Evolutionary conservation across 768 basidiomycete species (phyloP).

Genomic region (Hygrocybe coccinea): DNA sequence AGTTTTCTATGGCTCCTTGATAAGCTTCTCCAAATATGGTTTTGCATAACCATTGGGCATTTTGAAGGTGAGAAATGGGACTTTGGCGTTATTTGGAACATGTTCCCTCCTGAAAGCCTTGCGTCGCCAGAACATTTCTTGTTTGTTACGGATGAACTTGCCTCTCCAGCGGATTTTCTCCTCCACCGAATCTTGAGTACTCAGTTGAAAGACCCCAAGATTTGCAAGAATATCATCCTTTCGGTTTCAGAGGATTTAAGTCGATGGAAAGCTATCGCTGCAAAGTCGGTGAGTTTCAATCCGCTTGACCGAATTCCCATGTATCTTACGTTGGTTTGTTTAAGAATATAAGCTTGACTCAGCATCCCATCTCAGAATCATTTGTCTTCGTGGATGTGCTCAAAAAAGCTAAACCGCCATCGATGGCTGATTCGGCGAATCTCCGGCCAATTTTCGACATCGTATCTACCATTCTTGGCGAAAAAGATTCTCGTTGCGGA

Average conservation of each 20-base stretch:
- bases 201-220: constrained; percentile 46
- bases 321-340: background rate
- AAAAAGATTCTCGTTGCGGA: constrained; percentile 3
- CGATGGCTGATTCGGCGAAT: constrained; percentile 17
- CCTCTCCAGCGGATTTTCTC: constrained; percentile 69
- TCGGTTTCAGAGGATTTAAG: constrained; percentile 53
- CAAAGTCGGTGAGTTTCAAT: constrained; percentile 52
- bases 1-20: too few relatives aligned
- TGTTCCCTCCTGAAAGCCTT: constrained; percentile 53
- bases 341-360: constrained; percentile 39
- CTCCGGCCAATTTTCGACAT: constrained; percentile 37
- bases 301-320: background rate
- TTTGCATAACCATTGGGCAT: background rate
- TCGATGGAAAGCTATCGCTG: constrained; percentile 59
- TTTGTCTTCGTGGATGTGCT: constrained; percentile 55
- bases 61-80: too few relatives aligned
- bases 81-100: background rate
- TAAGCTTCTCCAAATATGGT: background rate
- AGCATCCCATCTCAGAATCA: constrained; percentile 33
- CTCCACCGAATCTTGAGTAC: constrained; percentile 50
- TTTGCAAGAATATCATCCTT: constrained; percentile 42
- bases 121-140: constrained; percentile 47
- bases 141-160: constrained; percentile 65
- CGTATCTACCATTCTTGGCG: constrained; percentile 25
- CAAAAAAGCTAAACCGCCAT: constrained; percentile 30